phyloP scores from a whole-genome alignment of 1,139 yeast species.

The Debaryomycetaceae sp. region DNA sequence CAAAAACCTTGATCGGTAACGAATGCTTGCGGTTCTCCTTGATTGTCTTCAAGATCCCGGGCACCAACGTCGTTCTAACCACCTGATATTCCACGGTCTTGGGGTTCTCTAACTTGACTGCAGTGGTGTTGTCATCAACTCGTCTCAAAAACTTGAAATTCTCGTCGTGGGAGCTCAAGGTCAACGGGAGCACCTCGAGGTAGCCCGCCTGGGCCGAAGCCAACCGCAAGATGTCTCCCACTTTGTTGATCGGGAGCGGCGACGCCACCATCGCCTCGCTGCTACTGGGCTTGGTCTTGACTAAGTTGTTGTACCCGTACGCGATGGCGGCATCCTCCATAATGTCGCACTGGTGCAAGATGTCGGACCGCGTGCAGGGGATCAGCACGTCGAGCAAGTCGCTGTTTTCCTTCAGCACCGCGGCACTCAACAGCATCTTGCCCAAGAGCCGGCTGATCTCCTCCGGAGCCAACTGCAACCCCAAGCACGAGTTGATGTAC shows the following conservation, averaged over 20 bases:
- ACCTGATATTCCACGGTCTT: slow-evolving; percentile 97
- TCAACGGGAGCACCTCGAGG: slow-evolving; percentile 92
- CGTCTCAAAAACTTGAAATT: slow-evolving; percentile 82
- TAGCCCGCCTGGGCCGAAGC: slow-evolving; percentile 96
- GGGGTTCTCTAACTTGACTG: slow-evolving; percentile 92
- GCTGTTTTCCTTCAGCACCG: slow-evolving; percentile 43
- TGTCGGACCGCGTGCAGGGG: slow-evolving; percentile 94
- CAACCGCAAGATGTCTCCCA: slow-evolving; percentile 82
- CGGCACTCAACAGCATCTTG: slow-evolving; percentile 78
- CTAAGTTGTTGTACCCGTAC: slow-evolving; percentile 88
- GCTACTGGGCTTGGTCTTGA: slow-evolving; percentile 75
- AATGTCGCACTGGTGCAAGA: slow-evolving; percentile 95
- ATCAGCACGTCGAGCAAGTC: slow-evolving; percentile 64
- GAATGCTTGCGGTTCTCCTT: slow-evolving; percentile 95
- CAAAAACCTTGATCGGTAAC: slow-evolving; percentile 91
- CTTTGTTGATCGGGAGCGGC: slow-evolving; percentile 86
- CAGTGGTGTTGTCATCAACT: slow-evolving; percentile 68
- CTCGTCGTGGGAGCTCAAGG: slow-evolving; percentile 94
- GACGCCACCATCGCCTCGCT: slow-evolving; percentile 72
- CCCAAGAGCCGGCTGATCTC: slow-evolving; percentile 65
- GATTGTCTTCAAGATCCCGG: slow-evolving; percentile 93
- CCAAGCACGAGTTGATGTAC: slow-evolving; percentile 90
- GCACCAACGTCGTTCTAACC: slow-evolving; percentile 88
- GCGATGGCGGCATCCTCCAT: slow-evolving; percentile 99
- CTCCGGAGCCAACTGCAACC: slow-evolving; percentile 64